Percentiles rank a stretch among this genome's conserved stretches.
These are phyloP conservation scores for Exophiala phaeomuriformis DNA, from an alignment of 2,329 filamentous ascomycete species.

Conservation along the genomic window DNA sequence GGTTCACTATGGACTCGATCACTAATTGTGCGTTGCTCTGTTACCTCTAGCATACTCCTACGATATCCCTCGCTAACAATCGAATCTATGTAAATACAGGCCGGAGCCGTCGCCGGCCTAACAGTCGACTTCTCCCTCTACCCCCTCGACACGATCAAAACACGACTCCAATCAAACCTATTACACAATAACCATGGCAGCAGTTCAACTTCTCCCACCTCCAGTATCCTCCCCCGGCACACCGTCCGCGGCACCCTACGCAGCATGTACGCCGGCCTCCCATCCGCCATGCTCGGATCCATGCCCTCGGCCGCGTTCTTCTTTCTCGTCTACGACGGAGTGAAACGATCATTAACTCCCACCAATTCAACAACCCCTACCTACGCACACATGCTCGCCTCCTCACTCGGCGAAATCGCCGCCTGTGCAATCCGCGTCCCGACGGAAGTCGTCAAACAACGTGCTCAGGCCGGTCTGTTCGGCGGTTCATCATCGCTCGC, in stretches of 20 bases:
- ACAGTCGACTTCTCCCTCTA: conserved; percentile 95
- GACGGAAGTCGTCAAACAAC: conserved; percentile 94
- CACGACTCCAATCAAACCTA: conserved; percentile 75
- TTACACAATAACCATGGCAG: conserved; percentile 55
- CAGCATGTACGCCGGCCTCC: conserved; percentile 88
- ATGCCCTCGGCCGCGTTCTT: conserved; percentile 93
- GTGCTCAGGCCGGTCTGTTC: conserved; percentile 81
- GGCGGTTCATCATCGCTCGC: conserved; percentile 61
- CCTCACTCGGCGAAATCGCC: conserved; percentile 78
- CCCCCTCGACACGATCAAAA: conserved; percentile 98
- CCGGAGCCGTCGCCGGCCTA: conserved; percentile 85
- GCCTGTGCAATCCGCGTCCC: conserved; percentile 89
- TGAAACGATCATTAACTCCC: conserved; percentile 52
- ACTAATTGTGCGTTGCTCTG: conserved; percentile 27
- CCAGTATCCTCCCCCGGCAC: conserved; percentile 23
- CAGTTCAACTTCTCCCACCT: background rate
- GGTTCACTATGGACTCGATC: conserved; percentile 40
- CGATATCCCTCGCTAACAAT: no score
- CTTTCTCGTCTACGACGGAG: conserved; percentile 86
- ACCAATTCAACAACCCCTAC: conserved; percentile 30
- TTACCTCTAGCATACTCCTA: conserved; percentile 25
- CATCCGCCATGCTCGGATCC: conserved; percentile 79
- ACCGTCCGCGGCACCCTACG: conserved; percentile 75
- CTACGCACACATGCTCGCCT: conserved; percentile 70
- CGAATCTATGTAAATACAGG: conserved; percentile 38